A percentile compares a stretch with the other conserved stretches of the same genome.
Conservation (phyloP, 306 rosid genomes). For the Fragaria vesca region DNA sequence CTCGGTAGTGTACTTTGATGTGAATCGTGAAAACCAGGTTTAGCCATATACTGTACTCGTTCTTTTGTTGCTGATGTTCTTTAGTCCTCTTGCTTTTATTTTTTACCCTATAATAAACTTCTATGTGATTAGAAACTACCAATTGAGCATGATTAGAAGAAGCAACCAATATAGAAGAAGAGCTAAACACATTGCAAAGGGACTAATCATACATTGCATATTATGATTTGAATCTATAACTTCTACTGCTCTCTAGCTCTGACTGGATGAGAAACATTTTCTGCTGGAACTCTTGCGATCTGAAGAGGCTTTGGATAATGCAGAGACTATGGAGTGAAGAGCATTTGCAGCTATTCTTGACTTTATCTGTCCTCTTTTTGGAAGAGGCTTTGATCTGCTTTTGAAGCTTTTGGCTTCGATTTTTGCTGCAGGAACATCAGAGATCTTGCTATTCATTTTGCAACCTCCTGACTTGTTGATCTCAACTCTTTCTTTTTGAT, state of each 20-base stretch:
- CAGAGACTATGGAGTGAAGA: constrained; percentile 32
- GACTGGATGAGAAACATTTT: not conserved
- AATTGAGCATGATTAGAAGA: not conserved
- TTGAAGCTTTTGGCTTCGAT: not conserved
- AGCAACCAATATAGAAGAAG: not conserved
- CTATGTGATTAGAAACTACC: not conserved
- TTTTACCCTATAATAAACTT: too few relatives aligned
- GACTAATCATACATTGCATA: not conserved
- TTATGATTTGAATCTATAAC: not conserved
- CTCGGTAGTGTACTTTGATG: too few relatives aligned
- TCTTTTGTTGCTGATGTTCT: too few relatives aligned
- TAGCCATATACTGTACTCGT: too few relatives aligned
- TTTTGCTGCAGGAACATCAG: constrained; percentile 28
- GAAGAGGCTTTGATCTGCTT: constrained; percentile 22
- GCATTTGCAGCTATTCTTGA: constrained; percentile 32
- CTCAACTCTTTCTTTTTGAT: not conserved
- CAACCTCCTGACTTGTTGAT: not conserved
- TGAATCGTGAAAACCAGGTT: too few relatives aligned
- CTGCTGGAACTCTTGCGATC: constrained; percentile 12
- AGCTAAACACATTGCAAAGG: not conserved
- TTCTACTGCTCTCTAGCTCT: not conserved
- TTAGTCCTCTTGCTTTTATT: too few relatives aligned
- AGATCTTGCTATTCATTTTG: constrained; percentile 43
- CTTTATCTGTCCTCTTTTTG: constrained; percentile 39
- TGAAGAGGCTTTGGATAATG: constrained; percentile 30